These are phyloP conservation scores for Dioszegia crocea DNA, from an alignment of 768 basidiomycete species.

Conservation along the genomic window DNA sequence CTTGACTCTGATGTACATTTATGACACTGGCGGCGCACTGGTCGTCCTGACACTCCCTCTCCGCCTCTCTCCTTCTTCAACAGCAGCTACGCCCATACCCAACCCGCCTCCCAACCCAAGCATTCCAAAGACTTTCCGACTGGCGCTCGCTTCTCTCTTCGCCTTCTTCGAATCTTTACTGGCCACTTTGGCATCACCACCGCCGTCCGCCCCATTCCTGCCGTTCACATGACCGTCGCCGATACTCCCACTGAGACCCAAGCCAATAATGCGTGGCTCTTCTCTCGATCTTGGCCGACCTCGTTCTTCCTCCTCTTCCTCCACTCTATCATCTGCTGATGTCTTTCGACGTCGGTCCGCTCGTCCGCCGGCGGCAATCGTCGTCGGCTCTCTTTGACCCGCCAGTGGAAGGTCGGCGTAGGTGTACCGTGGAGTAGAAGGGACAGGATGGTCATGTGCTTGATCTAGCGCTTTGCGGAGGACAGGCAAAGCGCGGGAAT, in stretches of 20 bases:
- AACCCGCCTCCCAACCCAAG: constrained; percentile 3
- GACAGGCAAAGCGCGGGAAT: constrained; percentile 12
- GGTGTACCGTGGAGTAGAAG: neutral
- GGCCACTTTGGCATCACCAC: neutral
- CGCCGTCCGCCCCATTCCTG: neutral
- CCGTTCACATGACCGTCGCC: no score
- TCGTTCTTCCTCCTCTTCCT: constrained; percentile 20
- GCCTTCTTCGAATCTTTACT: neutral
- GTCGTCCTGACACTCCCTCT: neutral
- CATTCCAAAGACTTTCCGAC: neutral
- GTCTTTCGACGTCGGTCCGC: neutral
- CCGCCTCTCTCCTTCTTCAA: neutral
- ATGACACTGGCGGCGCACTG: constrained; percentile 1
- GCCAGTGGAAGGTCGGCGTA: no score
- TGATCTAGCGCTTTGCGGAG: constrained; percentile 18
- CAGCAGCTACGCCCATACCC: neutral
- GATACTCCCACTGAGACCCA: neutral
- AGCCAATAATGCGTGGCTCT: constrained; percentile 3
- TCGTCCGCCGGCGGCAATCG: no score
- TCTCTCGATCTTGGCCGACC: constrained; percentile 26
- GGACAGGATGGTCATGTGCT: constrained; percentile 7
- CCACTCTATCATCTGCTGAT: neutral
- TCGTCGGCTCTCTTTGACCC: no score
- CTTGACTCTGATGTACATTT: neutral
- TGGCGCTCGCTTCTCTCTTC: constrained; percentile 4